Base-by-base conservation (phyloP, 208 protist species). In the Trypanosoma cruzi region DNA sequence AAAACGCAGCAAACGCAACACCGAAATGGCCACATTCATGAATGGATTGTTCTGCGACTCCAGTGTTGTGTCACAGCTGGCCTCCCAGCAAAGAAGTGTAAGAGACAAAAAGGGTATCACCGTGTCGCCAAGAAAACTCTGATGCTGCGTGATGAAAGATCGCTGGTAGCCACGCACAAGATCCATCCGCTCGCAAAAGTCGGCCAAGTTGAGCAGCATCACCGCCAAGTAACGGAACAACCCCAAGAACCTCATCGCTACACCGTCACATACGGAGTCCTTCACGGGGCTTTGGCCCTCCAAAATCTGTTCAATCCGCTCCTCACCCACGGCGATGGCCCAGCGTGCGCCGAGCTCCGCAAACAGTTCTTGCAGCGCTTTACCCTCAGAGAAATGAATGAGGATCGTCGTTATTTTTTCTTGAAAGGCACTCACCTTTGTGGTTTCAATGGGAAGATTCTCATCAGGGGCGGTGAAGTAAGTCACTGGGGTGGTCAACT, bases 401-500 rank as follows among this genome's bases (percentile, higher is more conserved):
- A 92, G 64, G 13, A 88, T 65, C n/a, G 46, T 49, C 5, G 79
- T 73, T 26, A 96, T 80, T 64, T 91, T 87, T 14, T 75, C 65
- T 24, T 90, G 86, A 72, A 93, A 96, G 32, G 69, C 75, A 29
- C 63, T 80, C 50, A 96, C 79, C 57, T 85, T 86, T 37, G 63
- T 81, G 24, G 73, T 82, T 68, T 95, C 73, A 59, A 82, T 60
- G 32, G 73, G 26, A 32, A 73, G 28, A 40, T 58, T 68, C 18
- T 73, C 64, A 1, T 81, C 79, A 32, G 49, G 56, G 7, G 83
- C 75, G 44, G 55, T 63, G 74, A 89, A 96, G 79, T 96, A 96
- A 58, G 71, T 93, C 29, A 67, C 73, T 3, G 91, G 88, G 32
- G 87, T 84, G 13, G 86, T 93, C 7, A 96, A 67, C 63, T 94